Evolutionary conservation across 2,329 filamentous ascomycete genomes (phyloP), one percentile per base, ranked within the genome.

Genomic region (Botrytis aclada): DNA sequence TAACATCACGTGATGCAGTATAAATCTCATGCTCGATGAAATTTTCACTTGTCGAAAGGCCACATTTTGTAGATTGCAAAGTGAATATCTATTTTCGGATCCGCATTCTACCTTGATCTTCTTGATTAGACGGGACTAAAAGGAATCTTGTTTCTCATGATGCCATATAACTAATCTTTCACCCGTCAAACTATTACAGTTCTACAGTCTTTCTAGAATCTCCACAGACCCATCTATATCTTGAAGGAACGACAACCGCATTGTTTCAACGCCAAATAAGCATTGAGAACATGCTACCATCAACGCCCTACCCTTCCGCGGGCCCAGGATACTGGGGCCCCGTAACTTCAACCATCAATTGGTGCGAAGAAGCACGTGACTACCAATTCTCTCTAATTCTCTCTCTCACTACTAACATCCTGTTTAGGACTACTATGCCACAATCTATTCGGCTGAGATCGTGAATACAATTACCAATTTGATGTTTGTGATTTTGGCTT

Each of bases 281-380:
- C 32, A 32, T 34, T 32, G 12, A 18, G 20, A 16, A 34, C 4
- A 65, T 65, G 63, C 29, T 65, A n/a, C 63, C 63, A 37, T 65
- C 63, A 25, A 47, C 43, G 14, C 43, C 63, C 43, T 65, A 65
- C 6, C 63, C 63, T 25, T 16, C 63, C 14, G 1, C 63, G 0
- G 63, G 63, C 29, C 29, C 63, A 25, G 63, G 63, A 16, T 65
- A 65, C 29, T 65, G 63, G 63, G 63, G 63, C 4, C 63, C 63
- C 1, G 63, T 65, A 14, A 65, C 63, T 22, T 65, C 63, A 32
- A 65, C 63, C 20, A 65, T 65, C 20, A 65, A 65, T n/a, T 65
- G 63, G 63, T 65, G 63, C 20, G 63, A 65, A 65, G 63, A 65
- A 65, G 63, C 41, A 32, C 63, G 63, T 65, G n/a, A 5, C 12